Percentiles rank a stretch among this genome's conserved stretches.
These are phyloP conservation scores for Syncephalastrum monosporum DNA, from an alignment of 371 early-diverging fungal genomes.

Conservation along the genomic window DNA sequence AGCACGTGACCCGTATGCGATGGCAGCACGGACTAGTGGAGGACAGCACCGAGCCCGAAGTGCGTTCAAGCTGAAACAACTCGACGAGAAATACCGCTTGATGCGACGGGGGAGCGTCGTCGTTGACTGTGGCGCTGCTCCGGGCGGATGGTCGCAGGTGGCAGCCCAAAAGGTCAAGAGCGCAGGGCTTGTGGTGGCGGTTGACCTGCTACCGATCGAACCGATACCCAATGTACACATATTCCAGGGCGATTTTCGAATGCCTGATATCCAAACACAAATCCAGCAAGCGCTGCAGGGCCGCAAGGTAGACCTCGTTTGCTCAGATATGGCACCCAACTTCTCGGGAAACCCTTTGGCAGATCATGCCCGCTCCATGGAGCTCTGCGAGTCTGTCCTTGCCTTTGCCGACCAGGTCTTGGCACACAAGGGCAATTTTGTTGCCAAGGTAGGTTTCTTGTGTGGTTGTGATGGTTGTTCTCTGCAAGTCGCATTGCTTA, in stretches of 20 bases:
- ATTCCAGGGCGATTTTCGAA: conserved; percentile 68
- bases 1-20: conserved; percentile 70
- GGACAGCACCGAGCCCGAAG: conserved; percentile 80
- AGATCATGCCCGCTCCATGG: conserved; percentile 56
- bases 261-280: conserved; percentile 27
- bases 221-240: conserved; percentile 65
- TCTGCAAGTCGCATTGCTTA: not conserved
- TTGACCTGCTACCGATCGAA: conserved; percentile 75
- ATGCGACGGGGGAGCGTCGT: conserved; percentile 56
- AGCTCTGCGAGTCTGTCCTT: conserved; percentile 71
- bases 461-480: conserved; percentile 8
- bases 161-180: conserved; percentile 39
- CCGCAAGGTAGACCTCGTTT: conserved; percentile 55
- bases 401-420: conserved; percentile 62
- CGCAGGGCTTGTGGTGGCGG: conserved; percentile 53
- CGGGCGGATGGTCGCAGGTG: conserved; percentile 96
- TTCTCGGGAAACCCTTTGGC: conserved; percentile 63
- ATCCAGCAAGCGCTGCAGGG: conserved; percentile 39
- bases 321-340: conserved; percentile 83
- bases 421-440: conserved; percentile 62
- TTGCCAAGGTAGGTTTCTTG: conserved; percentile 65
- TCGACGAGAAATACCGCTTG: conserved; percentile 74
- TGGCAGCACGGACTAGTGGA: conserved; percentile 56
- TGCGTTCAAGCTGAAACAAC: conserved; percentile 84
- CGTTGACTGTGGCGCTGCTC: conserved; percentile 88